Evolutionary conservation across 2,329 filamentous ascomycete species (phyloP).

Genomic region (Fusarium equiseti): DNA sequence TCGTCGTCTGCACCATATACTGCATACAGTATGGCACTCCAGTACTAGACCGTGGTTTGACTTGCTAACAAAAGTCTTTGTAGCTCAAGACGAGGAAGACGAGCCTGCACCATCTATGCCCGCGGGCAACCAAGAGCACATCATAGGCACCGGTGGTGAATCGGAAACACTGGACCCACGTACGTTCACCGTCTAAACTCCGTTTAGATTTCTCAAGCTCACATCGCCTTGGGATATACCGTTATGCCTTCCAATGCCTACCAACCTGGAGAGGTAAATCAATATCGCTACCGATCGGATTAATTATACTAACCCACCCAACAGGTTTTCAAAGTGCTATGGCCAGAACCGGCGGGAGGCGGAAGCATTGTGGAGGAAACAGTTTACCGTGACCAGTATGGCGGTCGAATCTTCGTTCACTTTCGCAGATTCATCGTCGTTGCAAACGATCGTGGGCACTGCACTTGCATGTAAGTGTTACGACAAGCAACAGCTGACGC

Average conservation of each 20-base stretch:
- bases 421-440: slow-evolving; percentile 68
- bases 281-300: not conserved
- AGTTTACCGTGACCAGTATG: slow-evolving; percentile 52
- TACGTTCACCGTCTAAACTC: slow-evolving; percentile 38
- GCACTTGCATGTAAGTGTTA: slow-evolving; percentile 65
- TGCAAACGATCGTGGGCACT: slow-evolving; percentile 64
- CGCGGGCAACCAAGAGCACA: slow-evolving; percentile 25
- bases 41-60: not conserved
- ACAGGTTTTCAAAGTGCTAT: slow-evolving; percentile 68
- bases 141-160: slow-evolving; percentile 34
- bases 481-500: not conserved
- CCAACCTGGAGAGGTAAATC: slow-evolving; percentile 55
- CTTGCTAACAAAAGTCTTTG: slow-evolving; percentile 1
- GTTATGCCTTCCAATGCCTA: slow-evolving; percentile 55
- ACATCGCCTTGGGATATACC: slow-evolving; percentile 53
- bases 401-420: slow-evolving; percentile 60
- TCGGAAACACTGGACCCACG: slow-evolving; percentile 53
- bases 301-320: not conserved
- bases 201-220: not conserved
- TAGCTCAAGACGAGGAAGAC: slow-evolving; percentile 40
- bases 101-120: slow-evolving; percentile 45
- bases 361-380: slow-evolving; percentile 52
- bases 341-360: slow-evolving; percentile 63
- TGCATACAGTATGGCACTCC: slow-evolving; percentile 22
- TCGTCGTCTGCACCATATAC: slow-evolving; percentile 17